Conservation (phyloP, 345 rosid genomes). For the Dovyalis caffra region DNA sequence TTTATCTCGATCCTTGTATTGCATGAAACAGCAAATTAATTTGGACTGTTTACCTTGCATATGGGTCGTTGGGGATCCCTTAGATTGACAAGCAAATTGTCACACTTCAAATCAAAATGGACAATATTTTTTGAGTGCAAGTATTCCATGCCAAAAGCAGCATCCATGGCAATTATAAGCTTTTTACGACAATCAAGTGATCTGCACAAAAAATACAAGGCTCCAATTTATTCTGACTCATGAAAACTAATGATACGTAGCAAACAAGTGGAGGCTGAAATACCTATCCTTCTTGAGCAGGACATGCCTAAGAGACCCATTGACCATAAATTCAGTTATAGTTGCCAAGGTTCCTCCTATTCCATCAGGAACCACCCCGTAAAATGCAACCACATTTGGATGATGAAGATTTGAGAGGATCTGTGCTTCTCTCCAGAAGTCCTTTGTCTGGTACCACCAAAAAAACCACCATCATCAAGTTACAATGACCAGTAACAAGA, state of each 20-base stretch:
- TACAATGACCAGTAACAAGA: not conserved
- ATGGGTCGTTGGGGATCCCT: too few species aligned
- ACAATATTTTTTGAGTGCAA: too few species aligned
- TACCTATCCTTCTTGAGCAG: slow-evolving; percentile 62
- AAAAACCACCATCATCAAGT: slow-evolving; percentile 13
- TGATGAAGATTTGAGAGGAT: slow-evolving; percentile 75
- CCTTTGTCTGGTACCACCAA: slow-evolving; percentile 44
- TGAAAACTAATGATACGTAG: not conserved
- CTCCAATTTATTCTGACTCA: too few species aligned
- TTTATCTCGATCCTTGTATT: not conserved
- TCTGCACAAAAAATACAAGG: slow-evolving; percentile 33
- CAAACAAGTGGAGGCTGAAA: not conserved
- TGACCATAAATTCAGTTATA: slow-evolving; percentile 73
- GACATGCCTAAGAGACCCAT: slow-evolving; percentile 72
- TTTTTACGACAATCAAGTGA: slow-evolving; percentile 49
- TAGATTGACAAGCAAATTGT: too few species aligned
- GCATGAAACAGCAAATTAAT: not conserved
- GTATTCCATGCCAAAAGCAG: too few species aligned
- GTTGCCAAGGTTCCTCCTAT: slow-evolving; percentile 69
- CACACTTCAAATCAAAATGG: too few species aligned
- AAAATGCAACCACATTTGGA: slow-evolving; percentile 75
- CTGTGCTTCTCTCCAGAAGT: slow-evolving; percentile 81
- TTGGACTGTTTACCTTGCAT: slow-evolving; percentile 6
- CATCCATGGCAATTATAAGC: too few species aligned
- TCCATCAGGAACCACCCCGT: slow-evolving; percentile 74